Evolutionary conservation across 2,329 filamentous ascomycete species (phyloP).

Genomic region (Fusarium sp.): DNA sequence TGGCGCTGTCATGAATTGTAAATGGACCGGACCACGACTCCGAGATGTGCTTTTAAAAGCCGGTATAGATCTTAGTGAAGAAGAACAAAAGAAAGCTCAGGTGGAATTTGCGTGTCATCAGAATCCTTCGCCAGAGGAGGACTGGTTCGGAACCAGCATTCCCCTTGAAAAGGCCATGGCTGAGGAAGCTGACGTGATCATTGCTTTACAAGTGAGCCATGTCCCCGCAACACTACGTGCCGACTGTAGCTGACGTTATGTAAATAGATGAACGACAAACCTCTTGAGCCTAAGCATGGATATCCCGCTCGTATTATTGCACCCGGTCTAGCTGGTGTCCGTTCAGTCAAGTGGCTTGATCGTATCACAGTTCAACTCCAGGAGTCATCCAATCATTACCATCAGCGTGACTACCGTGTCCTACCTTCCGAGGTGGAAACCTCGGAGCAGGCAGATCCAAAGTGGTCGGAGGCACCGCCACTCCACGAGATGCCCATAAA

Average conservation of each 20-base stretch:
- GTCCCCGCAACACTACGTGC: not conserved
- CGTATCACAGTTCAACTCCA: not conserved
- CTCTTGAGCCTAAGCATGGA: not conserved
- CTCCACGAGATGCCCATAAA: not conserved
- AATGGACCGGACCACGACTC: not conserved
- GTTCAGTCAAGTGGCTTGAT: not conserved
- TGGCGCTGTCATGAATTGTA: not conserved
- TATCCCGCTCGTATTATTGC: not conserved
- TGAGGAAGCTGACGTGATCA: not conserved
- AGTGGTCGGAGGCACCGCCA: not conserved
- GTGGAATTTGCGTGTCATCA: not conserved
- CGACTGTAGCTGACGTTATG: not conserved
- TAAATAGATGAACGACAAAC: not conserved
- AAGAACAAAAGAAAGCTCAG: not conserved
- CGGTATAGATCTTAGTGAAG: not conserved
- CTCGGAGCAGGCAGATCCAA: not conserved
- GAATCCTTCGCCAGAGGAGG: not conserved
- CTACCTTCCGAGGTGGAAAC: not conserved
- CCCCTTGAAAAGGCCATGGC: not conserved
- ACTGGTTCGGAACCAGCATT: not conserved
- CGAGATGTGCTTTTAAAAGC: not conserved
- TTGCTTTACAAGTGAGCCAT: not conserved
- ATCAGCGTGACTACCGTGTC: not conserved
- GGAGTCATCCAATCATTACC: not conserved
- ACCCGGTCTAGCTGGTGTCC: not conserved